Evolutionary conservation across 805 yeast species (phyloP).

Genomic region (Candida glaebosa): DNA sequence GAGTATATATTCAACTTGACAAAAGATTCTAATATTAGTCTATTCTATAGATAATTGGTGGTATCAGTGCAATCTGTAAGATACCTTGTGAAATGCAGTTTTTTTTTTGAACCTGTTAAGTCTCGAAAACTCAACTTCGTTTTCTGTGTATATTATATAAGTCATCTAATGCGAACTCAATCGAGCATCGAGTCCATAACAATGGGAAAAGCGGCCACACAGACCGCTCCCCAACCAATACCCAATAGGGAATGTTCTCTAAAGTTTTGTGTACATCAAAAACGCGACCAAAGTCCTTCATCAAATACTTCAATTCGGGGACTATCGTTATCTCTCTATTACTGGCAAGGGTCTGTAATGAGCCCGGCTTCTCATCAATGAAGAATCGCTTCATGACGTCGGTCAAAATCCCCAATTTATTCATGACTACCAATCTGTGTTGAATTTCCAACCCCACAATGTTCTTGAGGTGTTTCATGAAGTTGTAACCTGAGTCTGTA

Average conservation of each 20-base stretch:
- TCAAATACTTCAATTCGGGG: slow-evolving; percentile 72
- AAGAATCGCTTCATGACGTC: slow-evolving; percentile 69
- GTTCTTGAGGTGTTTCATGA: slow-evolving; percentile 41
- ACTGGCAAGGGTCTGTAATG: slow-evolving; percentile 63
- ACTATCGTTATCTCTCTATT: slow-evolving; percentile 82
- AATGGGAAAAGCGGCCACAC: slow-evolving; percentile 90
- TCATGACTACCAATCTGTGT: slow-evolving; percentile 77
- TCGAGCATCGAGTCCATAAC: slow-evolving; percentile 81
- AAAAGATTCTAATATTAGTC: slow-evolving; percentile 49
- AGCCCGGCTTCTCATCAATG: slow-evolving; percentile 73
- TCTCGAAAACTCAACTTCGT: slow-evolving; percentile 13
- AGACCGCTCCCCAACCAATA: slow-evolving; percentile 83
- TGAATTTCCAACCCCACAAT: slow-evolving; percentile 74
- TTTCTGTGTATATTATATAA: slow-evolving; percentile 49
- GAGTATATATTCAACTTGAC: slow-evolving; percentile 60
- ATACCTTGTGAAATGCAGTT: too few species aligned
- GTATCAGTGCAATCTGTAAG: too few species aligned
- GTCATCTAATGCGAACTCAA: slow-evolving; percentile 85
- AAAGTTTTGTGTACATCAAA: slow-evolving; percentile 69
- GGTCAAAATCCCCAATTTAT: slow-evolving; percentile 72
- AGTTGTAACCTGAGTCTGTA: slow-evolving; percentile 30
- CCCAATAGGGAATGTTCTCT: slow-evolving; percentile 85
- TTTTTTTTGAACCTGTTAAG: too few species aligned
- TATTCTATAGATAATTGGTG: slow-evolving; percentile 42
- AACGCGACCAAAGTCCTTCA: slow-evolving; percentile 69